Percentiles rank a stretch among this genome's conserved stretches.
These are phyloP conservation scores for Scenedesmus sp. DNA, from an alignment of 163 green algal genomes.

Conservation along the genomic window DNA sequence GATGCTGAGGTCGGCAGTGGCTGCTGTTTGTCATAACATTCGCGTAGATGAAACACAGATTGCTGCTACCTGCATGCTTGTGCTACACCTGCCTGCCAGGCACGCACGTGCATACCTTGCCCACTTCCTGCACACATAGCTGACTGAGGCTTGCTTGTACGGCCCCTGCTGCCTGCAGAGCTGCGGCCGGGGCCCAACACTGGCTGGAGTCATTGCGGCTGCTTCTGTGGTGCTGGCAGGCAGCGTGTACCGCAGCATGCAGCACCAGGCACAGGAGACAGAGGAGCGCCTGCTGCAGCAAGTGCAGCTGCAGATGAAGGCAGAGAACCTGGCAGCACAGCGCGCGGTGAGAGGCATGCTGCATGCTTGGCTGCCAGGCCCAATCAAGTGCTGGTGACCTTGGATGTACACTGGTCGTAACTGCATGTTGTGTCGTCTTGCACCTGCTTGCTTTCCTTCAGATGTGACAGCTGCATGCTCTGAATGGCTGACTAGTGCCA, in stretches of 20 bases:
- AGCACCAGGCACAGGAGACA: slow-evolving; percentile 15
- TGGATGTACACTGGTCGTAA: no score
- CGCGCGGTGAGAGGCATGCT: not conserved
- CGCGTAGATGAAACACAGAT: not conserved
- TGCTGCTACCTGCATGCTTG: not conserved
- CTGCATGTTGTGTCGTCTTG: no score
- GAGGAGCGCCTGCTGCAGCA: slow-evolving; percentile 32
- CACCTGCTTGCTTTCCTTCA: not conserved
- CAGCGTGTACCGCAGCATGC: slow-evolving; percentile 16
- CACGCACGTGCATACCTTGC: not conserved
- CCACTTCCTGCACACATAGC: not conserved
- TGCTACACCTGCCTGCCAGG: not conserved
- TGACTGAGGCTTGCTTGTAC: not conserved
- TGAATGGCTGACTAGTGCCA: not conserved
- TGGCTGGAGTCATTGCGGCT: slow-evolving; percentile 35
- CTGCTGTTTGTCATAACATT: not conserved
- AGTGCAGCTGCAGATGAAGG: slow-evolving; percentile 39
- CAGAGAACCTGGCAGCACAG: slow-evolving; percentile 42
- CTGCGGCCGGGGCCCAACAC: slow-evolving; percentile 3
- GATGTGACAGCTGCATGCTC: not conserved
- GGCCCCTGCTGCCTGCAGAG: not conserved
- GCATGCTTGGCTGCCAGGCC: not conserved
- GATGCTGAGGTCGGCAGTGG: not conserved
- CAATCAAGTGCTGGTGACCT: no score
- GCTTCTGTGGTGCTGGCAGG: slow-evolving; percentile 26